Evolutionary conservation across 345 rosid species (phyloP).

Genomic region (Zanthoxylum bungeanum): DNA sequence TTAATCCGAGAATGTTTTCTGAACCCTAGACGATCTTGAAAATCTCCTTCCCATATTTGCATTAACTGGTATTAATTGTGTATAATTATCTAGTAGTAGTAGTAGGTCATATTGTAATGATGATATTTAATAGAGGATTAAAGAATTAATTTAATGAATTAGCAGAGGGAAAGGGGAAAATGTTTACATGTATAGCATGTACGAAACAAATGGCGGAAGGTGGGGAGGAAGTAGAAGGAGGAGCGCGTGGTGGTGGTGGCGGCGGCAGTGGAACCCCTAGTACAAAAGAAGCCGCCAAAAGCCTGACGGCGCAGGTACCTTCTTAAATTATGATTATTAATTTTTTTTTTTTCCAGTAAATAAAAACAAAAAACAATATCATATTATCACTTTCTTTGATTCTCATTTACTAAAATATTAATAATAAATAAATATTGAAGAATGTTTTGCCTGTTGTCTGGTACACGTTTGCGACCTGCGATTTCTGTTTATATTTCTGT

Average conservation of each 20-base stretch:
- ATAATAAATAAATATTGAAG: too few relatives aligned
- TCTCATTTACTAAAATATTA: too few relatives aligned
- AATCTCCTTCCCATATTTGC: not conserved
- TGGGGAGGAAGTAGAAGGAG: constrained; percentile 69
- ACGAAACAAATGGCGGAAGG: constrained; percentile 78
- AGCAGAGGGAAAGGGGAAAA: constrained; percentile 14
- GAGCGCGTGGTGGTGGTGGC: constrained; percentile 91
- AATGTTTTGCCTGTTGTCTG: not conserved
- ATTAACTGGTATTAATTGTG: not conserved
- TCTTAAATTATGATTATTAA: not conserved
- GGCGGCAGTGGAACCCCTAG: constrained; percentile 67
- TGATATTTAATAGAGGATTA: not conserved
- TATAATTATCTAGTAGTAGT: too few relatives aligned
- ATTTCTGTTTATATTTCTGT: not conserved
- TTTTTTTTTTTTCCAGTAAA: constrained; percentile 10
- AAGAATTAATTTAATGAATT: not conserved
- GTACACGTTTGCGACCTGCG: not conserved
- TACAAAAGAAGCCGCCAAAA: constrained; percentile 96
- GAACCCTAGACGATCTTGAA: not conserved
- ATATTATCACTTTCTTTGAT: not conserved
- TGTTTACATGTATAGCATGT: constrained; percentile 98
- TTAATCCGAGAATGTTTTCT: not conserved
- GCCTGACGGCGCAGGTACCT: constrained; percentile 91
- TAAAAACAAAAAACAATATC: not conserved
- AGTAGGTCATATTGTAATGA: not conserved